Evolutionary conservation across 805 yeast species (phyloP).

Genomic region (Myxozyma udenii): DNA sequence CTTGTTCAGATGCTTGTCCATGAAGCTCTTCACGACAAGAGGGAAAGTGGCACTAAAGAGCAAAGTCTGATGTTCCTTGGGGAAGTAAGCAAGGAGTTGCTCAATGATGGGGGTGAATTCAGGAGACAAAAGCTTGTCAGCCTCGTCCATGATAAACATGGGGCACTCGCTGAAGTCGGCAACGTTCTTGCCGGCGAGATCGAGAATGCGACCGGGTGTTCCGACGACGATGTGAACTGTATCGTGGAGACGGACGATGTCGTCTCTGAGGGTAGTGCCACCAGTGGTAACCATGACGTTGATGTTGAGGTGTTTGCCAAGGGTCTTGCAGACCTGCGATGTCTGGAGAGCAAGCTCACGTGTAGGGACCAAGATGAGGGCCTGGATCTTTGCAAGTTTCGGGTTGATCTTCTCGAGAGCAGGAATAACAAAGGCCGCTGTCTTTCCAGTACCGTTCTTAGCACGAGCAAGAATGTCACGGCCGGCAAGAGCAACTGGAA

Average conservation of each 20-base stretch:
- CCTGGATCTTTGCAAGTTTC: conserved; percentile 78
- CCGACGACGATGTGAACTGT: conserved; percentile 94
- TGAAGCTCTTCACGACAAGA: conserved; percentile 82
- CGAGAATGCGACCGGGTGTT: conserved; percentile 96
- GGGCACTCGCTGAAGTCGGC: conserved; percentile 86
- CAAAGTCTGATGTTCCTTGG: conserved; percentile 74
- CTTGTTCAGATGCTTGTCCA: conserved; percentile 82
- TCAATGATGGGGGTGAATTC: conserved; percentile 87
- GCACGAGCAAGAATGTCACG: conserved; percentile 97
- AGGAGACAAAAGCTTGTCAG: conserved; percentile 90
- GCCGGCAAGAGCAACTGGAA: conserved; percentile 92
- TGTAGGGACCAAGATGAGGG: conserved; percentile 91
- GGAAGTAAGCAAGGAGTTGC: conserved; percentile 79
- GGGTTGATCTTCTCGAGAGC: conserved; percentile 86
- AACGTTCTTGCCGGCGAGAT: conserved; percentile 80
- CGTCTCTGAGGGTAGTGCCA: conserved; percentile 92
- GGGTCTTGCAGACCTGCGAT: conserved; percentile 92
- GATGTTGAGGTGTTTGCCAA: conserved; percentile 80
- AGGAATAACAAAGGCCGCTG: conserved; percentile 96
- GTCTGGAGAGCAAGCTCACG: conserved; percentile 97
- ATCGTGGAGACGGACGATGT: conserved; percentile 86
- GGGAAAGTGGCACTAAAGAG: conserved; percentile 97
- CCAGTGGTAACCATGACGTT: conserved; percentile 98
- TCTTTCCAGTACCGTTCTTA: conserved; percentile 97
- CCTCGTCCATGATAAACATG: conserved; percentile 95